Percentiles rank a stretch among this genome's conserved stretches.
Conservation (phyloP, 2,329 filamentous ascomycete genomes). For the Neocatenulostroma microsporum region DNA sequence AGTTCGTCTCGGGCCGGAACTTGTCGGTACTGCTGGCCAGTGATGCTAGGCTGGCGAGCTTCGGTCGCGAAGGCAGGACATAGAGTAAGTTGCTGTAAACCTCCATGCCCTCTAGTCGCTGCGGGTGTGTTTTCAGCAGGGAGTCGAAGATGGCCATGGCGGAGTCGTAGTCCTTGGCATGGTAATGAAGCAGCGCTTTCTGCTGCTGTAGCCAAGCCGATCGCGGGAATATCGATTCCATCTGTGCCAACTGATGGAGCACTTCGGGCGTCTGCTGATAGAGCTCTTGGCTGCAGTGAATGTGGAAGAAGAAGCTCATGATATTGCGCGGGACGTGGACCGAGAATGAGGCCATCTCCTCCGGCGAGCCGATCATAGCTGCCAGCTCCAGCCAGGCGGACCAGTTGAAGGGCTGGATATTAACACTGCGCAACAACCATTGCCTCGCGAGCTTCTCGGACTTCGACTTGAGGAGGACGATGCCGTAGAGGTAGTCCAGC, state of each 20-base stretch:
- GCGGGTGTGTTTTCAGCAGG: conserved; percentile 56
- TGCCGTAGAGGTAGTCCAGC: conserved; percentile 87
- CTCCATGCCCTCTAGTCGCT: conserved; percentile 80
- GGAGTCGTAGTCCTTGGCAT: conserved; percentile 68
- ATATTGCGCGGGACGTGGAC: conserved; percentile 76
- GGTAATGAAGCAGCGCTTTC: conserved; percentile 79
- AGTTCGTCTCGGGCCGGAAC: conserved; percentile 93
- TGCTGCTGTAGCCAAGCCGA: conserved; percentile 89
- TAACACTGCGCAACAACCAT: conserved; percentile 81
- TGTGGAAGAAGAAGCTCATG: conserved; percentile 87
- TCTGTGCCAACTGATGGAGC: conserved; percentile 65
- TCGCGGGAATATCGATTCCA: conserved; percentile 75
- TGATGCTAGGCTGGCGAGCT: conserved; percentile 86
- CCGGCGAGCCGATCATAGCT: conserved; percentile 65
- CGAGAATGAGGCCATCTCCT: conserved; percentile 57
- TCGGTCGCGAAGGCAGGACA: conserved; percentile 78
- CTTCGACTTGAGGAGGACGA: conserved; percentile 82
- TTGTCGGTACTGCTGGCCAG: conserved; percentile 87
- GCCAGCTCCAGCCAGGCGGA: conserved; percentile 92
- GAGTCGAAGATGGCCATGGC: conserved; percentile 42
- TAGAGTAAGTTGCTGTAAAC: conserved; percentile 98
- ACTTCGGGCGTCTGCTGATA: conserved; percentile 75
- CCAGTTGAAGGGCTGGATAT: conserved; percentile 92
- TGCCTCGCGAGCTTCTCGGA: conserved; percentile 78
- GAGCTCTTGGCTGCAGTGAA: conserved; percentile 83